A percentile compares a stretch with the other conserved stretches of the same genome.
Evolutionary conservation across 2,329 filamentous ascomycete species (phyloP).

Genomic region (Mycosphaerella arachidis): DNA sequence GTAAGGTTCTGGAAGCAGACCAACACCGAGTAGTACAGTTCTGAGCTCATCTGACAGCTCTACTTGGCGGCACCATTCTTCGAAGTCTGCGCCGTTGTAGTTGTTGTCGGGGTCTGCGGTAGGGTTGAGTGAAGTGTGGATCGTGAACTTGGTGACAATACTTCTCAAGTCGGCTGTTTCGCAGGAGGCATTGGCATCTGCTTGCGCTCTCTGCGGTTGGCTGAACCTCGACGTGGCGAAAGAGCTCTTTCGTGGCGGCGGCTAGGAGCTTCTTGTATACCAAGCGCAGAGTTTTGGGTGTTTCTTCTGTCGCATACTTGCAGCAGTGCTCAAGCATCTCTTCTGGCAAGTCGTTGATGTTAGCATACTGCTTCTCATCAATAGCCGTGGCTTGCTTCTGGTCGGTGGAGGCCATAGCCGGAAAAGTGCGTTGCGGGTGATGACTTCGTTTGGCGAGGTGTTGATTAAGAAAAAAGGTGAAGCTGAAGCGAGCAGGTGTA

Average conservation of each 20-base stretch:
- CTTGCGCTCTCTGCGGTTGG: not conserved
- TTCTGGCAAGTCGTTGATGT: not conserved
- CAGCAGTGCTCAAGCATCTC: slow-evolving; percentile 1
- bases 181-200: not conserved
- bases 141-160: not conserved
- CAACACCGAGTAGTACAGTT: not conserved
- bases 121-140: slow-evolving; percentile 1
- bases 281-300: slow-evolving; percentile 1
- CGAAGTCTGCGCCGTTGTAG: not conserved
- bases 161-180: not conserved
- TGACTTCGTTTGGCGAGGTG: not conserved
- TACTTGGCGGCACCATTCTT: not conserved
- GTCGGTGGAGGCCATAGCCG: not conserved
- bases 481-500: too few relatives aligned
- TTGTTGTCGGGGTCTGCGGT: not conserved
- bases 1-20: not conserved
- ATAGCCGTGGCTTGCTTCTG: not conserved
- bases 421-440: too few relatives aligned
- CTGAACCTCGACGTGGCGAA: slow-evolving; percentile 3
- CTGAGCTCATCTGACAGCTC: not conserved
- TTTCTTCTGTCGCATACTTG: not conserved
- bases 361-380: not conserved
- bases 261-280: not conserved
- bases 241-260: slow-evolving; percentile 5
- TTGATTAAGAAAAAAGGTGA: not conserved